phyloP scores from a whole-genome alignment of 495 filamentous ascomycete species.

The Podospora pseudoanserina region DNA sequence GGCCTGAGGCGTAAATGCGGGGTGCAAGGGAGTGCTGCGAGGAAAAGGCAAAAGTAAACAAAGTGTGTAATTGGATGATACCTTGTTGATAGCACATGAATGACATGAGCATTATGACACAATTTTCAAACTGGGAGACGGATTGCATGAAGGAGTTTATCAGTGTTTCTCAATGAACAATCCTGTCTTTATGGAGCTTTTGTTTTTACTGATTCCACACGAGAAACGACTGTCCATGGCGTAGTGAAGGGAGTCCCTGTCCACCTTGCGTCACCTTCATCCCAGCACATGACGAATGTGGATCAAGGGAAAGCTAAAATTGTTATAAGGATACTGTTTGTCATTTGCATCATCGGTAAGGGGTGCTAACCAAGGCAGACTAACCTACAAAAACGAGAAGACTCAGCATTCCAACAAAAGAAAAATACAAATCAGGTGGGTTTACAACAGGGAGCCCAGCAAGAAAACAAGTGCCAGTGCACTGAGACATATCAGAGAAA shows the following conservation, averaged over 20 bases:
- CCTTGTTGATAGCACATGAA: not conserved
- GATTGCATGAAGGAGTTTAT: too few relatives aligned
- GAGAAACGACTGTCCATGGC: too few relatives aligned
- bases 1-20: constrained; percentile 32
- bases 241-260: too few relatives aligned
- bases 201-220: too few relatives aligned
- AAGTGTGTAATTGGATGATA: not conserved
- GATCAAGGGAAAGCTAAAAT: not conserved
- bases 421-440: not conserved
- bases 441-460: not conserved
- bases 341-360: not conserved
- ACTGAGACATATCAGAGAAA: not conserved
- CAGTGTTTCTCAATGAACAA: too few relatives aligned
- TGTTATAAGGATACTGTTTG: not conserved
- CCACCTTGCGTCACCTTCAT: not conserved
- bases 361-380: not conserved
- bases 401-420: not conserved
- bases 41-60: constrained; percentile 6
- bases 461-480: not conserved
- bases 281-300: not conserved
- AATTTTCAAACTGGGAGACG: too few relatives aligned
- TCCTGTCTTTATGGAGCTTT: too few relatives aligned
- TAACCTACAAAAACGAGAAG: not conserved
- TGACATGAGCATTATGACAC: not conserved
- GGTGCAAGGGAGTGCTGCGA: not conserved